Evolutionary conservation across 2,329 filamentous ascomycete species (phyloP), one percentile per base, ranked within the genome.

Genomic region (Aspergillus phoenicis): DNA sequence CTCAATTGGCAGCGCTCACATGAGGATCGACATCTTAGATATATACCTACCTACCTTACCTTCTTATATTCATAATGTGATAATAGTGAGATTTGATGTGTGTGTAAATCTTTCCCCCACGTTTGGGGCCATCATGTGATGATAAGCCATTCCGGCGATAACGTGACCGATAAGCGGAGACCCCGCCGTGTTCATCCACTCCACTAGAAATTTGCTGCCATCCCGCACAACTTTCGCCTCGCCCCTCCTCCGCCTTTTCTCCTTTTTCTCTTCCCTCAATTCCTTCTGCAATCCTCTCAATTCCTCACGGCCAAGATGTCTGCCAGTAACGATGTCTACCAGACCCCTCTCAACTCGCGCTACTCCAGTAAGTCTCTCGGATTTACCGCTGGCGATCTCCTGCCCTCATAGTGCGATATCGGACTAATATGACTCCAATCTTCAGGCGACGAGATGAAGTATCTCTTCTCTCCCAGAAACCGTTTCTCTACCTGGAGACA

Each of bases 401-500:
- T 38, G n/a, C 24, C 13, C 20, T 26, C 39, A 36, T 26, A 39
- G 22, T 58, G n/a, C 22, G 26, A 45, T 49, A 54, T 39, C 52
- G 55, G 52, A 64, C 65, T 70, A 62, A 70, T 47, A 13, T 30
- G n/a, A 22, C 47, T 38, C 47, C 62, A 51, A 65, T 71, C 58
- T 57, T 62, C 64, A 77, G 74, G 82, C 67, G 73, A 76, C 67
- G 89, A 90, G 78, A 93, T 95, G 90, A 85, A 88, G 70, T 83
- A 85, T 66, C 86, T 97, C 63, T 97, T 97, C 82, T 89, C 88
- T 68, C 86, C 89, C 61, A 86, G 91, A 47, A 89, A 87, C 57
- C 85, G 92, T 30, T 87, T 88, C 75, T 88, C 86, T 45, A 92
- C 87, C 58, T 96, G 92, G 92, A 87, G 93, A 65, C 84, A 91